A percentile compares a stretch with the other conserved stretches of the same genome.
These are phyloP conservation scores for Fragaria nilgerrensis DNA, from an alignment of 306 rosid genomes.

Conservation along the genomic window DNA sequence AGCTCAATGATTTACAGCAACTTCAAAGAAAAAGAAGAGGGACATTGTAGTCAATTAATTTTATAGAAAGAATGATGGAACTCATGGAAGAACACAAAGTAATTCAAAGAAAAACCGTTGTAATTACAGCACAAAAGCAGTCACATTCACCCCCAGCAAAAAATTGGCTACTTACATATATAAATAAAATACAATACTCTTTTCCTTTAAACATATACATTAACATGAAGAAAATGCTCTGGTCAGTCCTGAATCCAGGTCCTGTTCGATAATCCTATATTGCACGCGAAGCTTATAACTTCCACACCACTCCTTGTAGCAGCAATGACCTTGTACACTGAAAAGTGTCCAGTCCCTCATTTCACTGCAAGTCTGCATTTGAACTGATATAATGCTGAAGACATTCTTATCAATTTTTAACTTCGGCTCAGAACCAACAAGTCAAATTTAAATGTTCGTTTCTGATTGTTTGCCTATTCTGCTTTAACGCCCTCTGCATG, in stretches of 20 bases:
- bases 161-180: conserved; percentile 22
- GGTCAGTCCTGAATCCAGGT: conserved; percentile 25
- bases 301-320: conserved; percentile 41
- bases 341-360: conserved; percentile 26
- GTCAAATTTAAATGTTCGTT: conserved; percentile 18
- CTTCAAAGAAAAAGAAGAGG: background rate
- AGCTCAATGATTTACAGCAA: background rate
- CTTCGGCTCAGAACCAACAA: conserved; percentile 25
- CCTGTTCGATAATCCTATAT: conserved; percentile 19
- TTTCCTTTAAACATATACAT: conserved; percentile 14
- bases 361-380: conserved; percentile 19
- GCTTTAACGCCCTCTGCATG: conserved; percentile 37
- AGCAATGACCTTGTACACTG: conserved; percentile 13
- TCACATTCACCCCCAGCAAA: conserved; percentile 16
- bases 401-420: conserved; percentile 22
- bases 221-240: conserved; percentile 6
- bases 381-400: conserved; percentile 26
- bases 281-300: conserved; percentile 23
- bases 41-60: background rate
- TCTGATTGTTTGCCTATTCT: conserved; percentile 32
- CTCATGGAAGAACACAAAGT: background rate
- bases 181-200: conserved; percentile 14
- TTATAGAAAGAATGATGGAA: background rate
- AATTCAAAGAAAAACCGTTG: background rate
- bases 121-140: background rate